Evolutionary conservation across 2,329 filamentous ascomycete species (phyloP).

Genomic region (Aspergillus sojae): DNA sequence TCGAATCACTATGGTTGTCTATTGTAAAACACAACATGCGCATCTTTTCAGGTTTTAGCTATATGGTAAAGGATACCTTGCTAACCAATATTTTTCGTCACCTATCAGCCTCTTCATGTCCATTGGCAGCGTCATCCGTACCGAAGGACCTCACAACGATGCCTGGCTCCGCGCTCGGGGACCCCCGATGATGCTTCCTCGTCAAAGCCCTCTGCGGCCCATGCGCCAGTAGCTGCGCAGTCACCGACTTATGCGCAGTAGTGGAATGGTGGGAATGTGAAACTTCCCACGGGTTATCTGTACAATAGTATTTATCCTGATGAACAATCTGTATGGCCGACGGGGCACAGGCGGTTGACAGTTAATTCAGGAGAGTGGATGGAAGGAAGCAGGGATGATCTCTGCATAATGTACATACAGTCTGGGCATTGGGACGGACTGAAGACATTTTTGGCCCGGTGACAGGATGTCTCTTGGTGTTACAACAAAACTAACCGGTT

Average conservation of each 20-base stretch:
- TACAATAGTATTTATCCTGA: slow-evolving; percentile 33
- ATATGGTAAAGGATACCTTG: neutral
- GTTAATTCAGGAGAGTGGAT: slow-evolving; percentile 6
- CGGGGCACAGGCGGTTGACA: slow-evolving; percentile 6
- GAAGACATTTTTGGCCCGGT: slow-evolving; percentile 14
- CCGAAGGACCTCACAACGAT: slow-evolving; percentile 77
- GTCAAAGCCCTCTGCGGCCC: slow-evolving; percentile 40
- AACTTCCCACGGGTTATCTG: slow-evolving; percentile 23
- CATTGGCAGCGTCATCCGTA: slow-evolving; percentile 93
- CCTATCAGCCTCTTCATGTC: slow-evolving; percentile 86
- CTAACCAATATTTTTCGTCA: neutral
- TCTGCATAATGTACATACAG: slow-evolving; percentile 24
- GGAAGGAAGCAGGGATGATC: slow-evolving; percentile 1
- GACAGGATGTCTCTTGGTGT: slow-evolving; percentile 18
- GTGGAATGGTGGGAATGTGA: slow-evolving; percentile 4
- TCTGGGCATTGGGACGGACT: slow-evolving; percentile 9
- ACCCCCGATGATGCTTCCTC: slow-evolving; percentile 69
- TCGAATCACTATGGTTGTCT: neutral
- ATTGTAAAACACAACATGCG: neutral
- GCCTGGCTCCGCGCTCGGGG: slow-evolving; percentile 75
- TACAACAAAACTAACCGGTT: slow-evolving; percentile 21
- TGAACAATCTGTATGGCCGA: slow-evolving; percentile 6
- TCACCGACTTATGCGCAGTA: slow-evolving; percentile 1
- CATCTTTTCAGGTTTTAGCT: neutral
- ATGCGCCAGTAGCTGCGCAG: slow-evolving; percentile 33